These are phyloP conservation scores for Cordyceps fumosorosea DNA, from an alignment of 2,329 filamentous ascomycete species.

Conservation along the genomic window DNA sequence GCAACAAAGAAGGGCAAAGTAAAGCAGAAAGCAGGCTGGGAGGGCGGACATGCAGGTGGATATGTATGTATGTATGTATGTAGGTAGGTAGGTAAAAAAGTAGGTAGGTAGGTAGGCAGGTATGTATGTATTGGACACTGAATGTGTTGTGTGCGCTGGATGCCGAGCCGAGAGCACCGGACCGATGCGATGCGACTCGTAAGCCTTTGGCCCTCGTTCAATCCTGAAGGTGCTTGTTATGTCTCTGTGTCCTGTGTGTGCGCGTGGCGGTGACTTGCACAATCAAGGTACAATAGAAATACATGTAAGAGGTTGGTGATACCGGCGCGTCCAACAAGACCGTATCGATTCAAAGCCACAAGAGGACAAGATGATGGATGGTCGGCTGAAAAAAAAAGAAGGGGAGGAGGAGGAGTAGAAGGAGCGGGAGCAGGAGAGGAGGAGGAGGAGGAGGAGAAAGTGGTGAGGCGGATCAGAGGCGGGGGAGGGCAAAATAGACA, in stretches of 20 bases:
- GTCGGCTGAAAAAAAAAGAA: not conserved
- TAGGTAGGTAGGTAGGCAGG: not conserved
- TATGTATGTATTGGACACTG: not conserved
- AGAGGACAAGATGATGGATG: not conserved
- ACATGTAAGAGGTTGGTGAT: conserved; percentile 11
- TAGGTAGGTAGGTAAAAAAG: not conserved
- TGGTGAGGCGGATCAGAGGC: not conserved
- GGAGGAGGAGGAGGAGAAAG: not conserved
- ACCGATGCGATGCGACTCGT: conserved; percentile 3
- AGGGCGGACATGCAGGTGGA: conserved; percentile 7
- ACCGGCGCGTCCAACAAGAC: not conserved
- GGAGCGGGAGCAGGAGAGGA: not conserved
- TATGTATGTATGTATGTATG: not conserved
- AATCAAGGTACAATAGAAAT: conserved; percentile 9
- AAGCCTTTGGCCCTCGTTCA: not conserved
- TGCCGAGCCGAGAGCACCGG: not conserved
- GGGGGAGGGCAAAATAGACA: not conserved
- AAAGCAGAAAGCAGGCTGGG: conserved; percentile 13
- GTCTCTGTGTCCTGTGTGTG: not conserved
- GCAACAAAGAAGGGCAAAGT: conserved; percentile 15
- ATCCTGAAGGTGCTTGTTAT: not conserved
- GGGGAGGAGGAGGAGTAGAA: not conserved
- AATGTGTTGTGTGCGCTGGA: not conserved
- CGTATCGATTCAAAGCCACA: not conserved
- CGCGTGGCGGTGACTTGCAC: conserved; percentile 7